Base-by-base conservation (phyloP, 768 basidiomycete genomes). In the Hygrocybe coccinea region DNA sequence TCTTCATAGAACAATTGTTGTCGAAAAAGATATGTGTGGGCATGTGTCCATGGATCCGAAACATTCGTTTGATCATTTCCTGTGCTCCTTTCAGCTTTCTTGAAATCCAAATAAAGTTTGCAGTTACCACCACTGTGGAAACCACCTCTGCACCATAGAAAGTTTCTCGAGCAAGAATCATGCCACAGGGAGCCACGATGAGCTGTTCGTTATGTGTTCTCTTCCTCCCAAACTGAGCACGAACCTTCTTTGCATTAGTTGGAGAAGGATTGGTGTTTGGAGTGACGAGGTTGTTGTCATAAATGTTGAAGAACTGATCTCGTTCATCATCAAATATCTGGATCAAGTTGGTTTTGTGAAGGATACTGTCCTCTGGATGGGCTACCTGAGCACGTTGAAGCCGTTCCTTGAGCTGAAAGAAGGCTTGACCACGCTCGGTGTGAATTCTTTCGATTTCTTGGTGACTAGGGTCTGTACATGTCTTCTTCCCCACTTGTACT, bases 171-270 rank as follows among this genome's bases (percentile, higher is more conserved):
- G 57, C 63, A 29, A 62, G 37, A 19, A 71, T 66, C 25, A 71
- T 58, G 0, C 69, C 71, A 62, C 71, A 72, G 1, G 71, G 63
- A 2, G 54, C 41, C 52, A 71, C 67, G 41, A 69, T 34, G 2
- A 66, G 29, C 52, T 71, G 66, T 52, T 71, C 62, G 44, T 70
- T 71, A 52, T 72, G 67, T 14, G 68, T 70, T 1, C 60, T 53
- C 25, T 46, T 49, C 12, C 60, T 49, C 1, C 66, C 58, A 59
- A 69, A 71, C 33, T 54, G 55, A 2, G 66, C 65, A 15, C 52
- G 41, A 15, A 67, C 29, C 36, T 61, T 63, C 19, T 34, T 41
- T 15, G 52, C 55, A 24, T 19, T 56, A 36, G 58, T 48, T 37
- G 9, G 3, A 35, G 14, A 15, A 11, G 24, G 17, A 14, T 19